phyloP scores from a whole-genome alignment of 208 protist genomes.

The Lotmaria passim region DNA sequence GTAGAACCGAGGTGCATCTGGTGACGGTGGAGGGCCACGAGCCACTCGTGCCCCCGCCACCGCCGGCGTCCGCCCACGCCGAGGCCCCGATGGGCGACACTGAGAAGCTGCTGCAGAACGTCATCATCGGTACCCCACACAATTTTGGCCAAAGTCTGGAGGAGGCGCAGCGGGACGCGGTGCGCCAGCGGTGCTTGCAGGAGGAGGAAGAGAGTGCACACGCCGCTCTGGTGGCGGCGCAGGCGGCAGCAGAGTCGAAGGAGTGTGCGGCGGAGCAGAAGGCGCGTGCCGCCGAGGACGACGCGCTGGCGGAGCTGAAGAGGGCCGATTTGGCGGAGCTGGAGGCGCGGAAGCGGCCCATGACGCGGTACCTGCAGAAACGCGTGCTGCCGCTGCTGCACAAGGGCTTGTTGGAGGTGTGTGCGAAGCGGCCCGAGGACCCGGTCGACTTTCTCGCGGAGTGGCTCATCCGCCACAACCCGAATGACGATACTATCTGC shows the following conservation, averaged over 20 bases:
- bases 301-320: constrained; percentile 43
- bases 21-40: constrained; percentile 61
- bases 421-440: constrained; percentile 89
- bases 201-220: constrained; percentile 53
- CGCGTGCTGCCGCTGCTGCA: constrained; percentile 94
- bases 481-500: constrained; percentile 81
- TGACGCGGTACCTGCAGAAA: constrained; percentile 90
- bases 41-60: constrained; percentile 71
- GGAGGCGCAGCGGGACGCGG: constrained; percentile 73
- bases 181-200: constrained; percentile 57
- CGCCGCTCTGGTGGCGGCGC: constrained; percentile 42
- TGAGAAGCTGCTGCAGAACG: constrained; percentile 53
- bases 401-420: constrained; percentile 94
- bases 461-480: constrained; percentile 93
- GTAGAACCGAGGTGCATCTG: constrained; percentile 39
- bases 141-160: constrained; percentile 91
- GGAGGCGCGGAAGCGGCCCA: constrained; percentile 81
- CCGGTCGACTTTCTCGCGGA: constrained; percentile 95
- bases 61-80: constrained; percentile 65
- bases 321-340: constrained; percentile 80
- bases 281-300: constrained; percentile 20
- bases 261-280: constrained; percentile 37
- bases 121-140: constrained; percentile 79
- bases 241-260: constrained; percentile 40
- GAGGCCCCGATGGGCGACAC: constrained; percentile 35